Base-by-base conservation (phyloP, 1,284 basidiomycete species). In the Lentinus polychrous region DNA sequence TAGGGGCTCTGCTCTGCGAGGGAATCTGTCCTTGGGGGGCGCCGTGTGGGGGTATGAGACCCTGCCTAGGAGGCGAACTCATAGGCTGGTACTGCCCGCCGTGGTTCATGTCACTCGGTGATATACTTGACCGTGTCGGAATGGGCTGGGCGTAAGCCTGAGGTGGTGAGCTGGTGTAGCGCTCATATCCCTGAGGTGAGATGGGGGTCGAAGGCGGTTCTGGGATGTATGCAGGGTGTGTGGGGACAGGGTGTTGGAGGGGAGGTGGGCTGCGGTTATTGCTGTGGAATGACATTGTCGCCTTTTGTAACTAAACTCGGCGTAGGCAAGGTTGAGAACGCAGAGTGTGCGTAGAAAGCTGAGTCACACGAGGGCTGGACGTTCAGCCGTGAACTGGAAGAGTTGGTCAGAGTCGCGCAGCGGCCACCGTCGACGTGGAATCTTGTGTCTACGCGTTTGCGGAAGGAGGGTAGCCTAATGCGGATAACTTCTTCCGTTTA, bases 241-340 rank as follows among this genome's bases (percentile, higher is more conserved):
- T 93, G 0, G 91, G 91, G 4, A 93, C 89, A 1, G 91, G 91
- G 62, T 94, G 91, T 51, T 90, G 84, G 1, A 94, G 76, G 1
- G 88, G 90, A 2, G 89, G 87, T 0, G 89, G 89, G 0, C 88
- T 90, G 45, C 72, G 69, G 11, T 72, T 76, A 51, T 70, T 72
- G 57, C 66, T 71, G 58, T 66, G 69, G 57, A 63, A 68, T 38
- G 66, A 57, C 71, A 75, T 73, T 35, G 52, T 43, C 5, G 20
- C 39, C 22, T 20, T 40, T 40, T 17, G n/a, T 8, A 7, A 7
- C 5, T 14, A 20, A 10, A 27, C 27, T 27, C 27, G 27, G 27
- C 27, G 6, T 20, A 23, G 5, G 39, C 3, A 12, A 22, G 14
- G 39, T 8, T 40, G 20, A 40, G 35, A 14, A 37, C 35, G 35